These are phyloP conservation scores for Trichoderma reesei DNA, from an alignment of 495 filamentous ascomycete genomes.

Conservation along the genomic window DNA sequence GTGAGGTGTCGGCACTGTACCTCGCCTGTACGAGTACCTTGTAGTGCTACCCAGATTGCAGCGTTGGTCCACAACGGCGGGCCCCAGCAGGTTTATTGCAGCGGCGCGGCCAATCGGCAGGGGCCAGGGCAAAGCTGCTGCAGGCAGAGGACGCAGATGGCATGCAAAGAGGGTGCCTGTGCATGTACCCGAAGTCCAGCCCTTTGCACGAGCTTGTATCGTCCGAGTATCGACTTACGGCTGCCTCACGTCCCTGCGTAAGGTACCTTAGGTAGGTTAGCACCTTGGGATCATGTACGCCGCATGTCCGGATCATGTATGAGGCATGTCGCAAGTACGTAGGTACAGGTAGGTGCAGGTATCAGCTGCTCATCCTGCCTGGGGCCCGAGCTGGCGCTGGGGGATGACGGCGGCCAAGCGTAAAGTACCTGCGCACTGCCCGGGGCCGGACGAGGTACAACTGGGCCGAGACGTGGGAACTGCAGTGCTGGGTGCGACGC, in stretches of 20 bases:
- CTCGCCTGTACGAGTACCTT: no score
- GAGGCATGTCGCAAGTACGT: slow-evolving; percentile 6
- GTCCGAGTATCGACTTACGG: no score
- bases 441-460: neutral
- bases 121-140: slow-evolving; percentile 6
- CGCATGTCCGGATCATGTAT: neutral
- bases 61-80: neutral
- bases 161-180: neutral
- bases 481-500: neutral
- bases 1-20: no score
- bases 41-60: neutral
- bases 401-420: no score
- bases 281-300: neutral
- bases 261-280: no score
- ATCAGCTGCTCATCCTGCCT: slow-evolving; percentile 4
- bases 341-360: neutral
- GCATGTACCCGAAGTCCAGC: no score
- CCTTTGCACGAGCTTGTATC: no score
- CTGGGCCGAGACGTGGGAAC: neutral
- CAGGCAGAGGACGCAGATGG: neutral
- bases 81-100: slow-evolving; percentile 1
- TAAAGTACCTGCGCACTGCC: neutral
- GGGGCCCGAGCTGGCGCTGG: neutral
- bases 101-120: slow-evolving; percentile 4
- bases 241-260: no score